phyloP scores from a whole-genome alignment of 139 green algal genomes.

The Tetratostichococcus sp. region DNA sequence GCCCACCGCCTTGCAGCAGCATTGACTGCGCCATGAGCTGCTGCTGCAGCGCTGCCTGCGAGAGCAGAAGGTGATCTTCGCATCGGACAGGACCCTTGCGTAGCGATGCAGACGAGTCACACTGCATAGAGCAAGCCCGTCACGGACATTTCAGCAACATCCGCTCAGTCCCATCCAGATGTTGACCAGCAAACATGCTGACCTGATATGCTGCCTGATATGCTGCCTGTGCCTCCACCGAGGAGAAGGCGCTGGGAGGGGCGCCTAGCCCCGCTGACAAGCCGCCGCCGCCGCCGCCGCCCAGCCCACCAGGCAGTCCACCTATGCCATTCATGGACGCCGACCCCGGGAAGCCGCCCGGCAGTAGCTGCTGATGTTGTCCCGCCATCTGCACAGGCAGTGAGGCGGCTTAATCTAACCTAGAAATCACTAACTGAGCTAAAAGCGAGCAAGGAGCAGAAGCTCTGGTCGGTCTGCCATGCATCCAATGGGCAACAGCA shows the following conservation, averaged over 20 bases:
- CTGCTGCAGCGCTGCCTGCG: conserved; percentile 66
- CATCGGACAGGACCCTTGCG: too few relatives aligned
- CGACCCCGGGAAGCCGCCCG: not conserved
- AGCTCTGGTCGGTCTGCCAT: too few relatives aligned
- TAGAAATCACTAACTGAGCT: too few relatives aligned
- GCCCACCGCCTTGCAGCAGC: conserved; percentile 20
- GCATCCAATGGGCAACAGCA: too few relatives aligned
- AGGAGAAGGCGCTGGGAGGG: conserved; percentile 7
- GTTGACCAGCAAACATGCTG: too few relatives aligned
- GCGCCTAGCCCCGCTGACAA: not conserved
- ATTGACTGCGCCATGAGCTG: conserved; percentile 41
- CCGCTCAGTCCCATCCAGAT: too few relatives aligned
- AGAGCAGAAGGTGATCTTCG: too few relatives aligned
- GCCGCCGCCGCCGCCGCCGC: not conserved
- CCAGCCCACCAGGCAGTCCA: not conserved
- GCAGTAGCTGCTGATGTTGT: conserved; percentile 10
- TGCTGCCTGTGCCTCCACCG: conserved; percentile 78
- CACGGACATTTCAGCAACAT: too few relatives aligned
- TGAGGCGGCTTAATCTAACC: not conserved
- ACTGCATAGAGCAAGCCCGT: too few relatives aligned
- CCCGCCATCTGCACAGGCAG: not conserved
- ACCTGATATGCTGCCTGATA: conserved; percentile 83
- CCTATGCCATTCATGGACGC: not conserved
- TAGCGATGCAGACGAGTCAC: too few relatives aligned
- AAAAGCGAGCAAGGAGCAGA: too few relatives aligned